Conservation (phyloP, 1,139 yeast genomes). For the Wickerhamiella pararugosa region DNA sequence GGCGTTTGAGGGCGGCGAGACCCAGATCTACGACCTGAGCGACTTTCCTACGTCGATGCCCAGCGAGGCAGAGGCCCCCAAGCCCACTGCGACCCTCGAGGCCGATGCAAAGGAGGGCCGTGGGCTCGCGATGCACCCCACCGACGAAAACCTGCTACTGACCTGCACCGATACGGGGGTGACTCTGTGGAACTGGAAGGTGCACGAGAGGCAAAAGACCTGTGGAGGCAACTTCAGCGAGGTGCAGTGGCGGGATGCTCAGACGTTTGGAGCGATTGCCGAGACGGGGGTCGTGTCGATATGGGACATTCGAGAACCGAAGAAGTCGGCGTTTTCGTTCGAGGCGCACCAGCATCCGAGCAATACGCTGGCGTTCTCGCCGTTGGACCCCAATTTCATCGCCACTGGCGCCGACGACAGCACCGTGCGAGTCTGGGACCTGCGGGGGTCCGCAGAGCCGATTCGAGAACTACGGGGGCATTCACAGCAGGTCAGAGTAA, state of each 20-base stretch:
- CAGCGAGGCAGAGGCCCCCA: constrained; percentile 2
- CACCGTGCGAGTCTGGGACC: constrained; percentile 49
- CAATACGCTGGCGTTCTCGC: constrained; percentile 39
- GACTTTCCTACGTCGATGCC: constrained; percentile 14
- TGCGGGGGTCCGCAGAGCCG: constrained; percentile 32
- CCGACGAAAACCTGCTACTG: constrained; percentile 28
- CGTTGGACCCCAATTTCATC: constrained; percentile 36
- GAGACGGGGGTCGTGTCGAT: constrained; percentile 57
- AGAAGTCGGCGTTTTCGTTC: background rate
- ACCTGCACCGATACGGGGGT: constrained; percentile 59
- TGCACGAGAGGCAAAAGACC: constrained; percentile 12
- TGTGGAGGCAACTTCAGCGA: constrained; percentile 22
- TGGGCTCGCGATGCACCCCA: constrained; percentile 51
- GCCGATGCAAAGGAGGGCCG: constrained; percentile 56
- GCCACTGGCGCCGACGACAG: constrained; percentile 66
- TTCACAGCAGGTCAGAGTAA: constrained; percentile 45
- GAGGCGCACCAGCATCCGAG: constrained; percentile 2
- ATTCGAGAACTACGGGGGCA: constrained; percentile 32
- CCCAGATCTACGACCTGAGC: constrained; percentile 46
- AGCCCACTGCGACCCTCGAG: constrained; percentile 25
- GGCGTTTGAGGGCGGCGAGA: constrained; percentile 44
- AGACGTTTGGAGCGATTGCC: constrained; percentile 55
- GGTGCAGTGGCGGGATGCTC: constrained; percentile 34
- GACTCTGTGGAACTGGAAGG: constrained; percentile 46
- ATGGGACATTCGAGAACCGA: constrained; percentile 43